A percentile compares a stretch with the other conserved stretches of the same genome.
These are phyloP conservation scores for Chamaecyparis obtusa DNA, from an alignment of 75 land plant species.

Conservation along the genomic window DNA sequence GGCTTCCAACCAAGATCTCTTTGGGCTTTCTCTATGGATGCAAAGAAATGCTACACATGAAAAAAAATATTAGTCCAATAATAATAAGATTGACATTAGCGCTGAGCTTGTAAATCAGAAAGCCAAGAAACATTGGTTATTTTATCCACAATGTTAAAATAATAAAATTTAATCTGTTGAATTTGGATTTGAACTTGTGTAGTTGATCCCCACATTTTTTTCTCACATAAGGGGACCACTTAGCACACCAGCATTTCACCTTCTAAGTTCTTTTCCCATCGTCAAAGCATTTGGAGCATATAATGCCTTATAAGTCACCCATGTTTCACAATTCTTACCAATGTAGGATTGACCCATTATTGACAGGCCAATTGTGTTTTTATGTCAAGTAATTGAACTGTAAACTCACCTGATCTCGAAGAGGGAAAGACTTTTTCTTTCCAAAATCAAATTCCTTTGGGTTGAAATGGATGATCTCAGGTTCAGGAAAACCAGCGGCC, in stretches of 20 bases:
- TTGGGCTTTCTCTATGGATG: constrained; percentile 90
- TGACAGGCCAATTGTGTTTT: too few relatives aligned
- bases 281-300: too few relatives aligned
- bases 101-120: neutral
- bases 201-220: too few relatives aligned
- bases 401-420: constrained; percentile 80
- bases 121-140: neutral
- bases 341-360: too few relatives aligned
- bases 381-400: neutral
- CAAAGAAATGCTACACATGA: constrained; percentile 88
- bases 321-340: too few relatives aligned
- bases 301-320: too few relatives aligned
- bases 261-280: too few relatives aligned
- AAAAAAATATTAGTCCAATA: neutral
- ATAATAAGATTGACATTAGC: neutral
- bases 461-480: constrained; percentile 90
- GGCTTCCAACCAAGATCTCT: constrained; percentile 80
- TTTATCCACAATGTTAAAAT: neutral
- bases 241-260: too few relatives aligned
- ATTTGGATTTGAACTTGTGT: too few relatives aligned
- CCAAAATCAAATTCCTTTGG: constrained; percentile 99
- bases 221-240: too few relatives aligned
- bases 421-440: constrained; percentile 96
- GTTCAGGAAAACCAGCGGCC: constrained; percentile 98
- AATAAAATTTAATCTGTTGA: neutral